These are phyloP conservation scores for Candida chauliodis DNA, from an alignment of 805 yeast species.

Conservation along the genomic window DNA sequence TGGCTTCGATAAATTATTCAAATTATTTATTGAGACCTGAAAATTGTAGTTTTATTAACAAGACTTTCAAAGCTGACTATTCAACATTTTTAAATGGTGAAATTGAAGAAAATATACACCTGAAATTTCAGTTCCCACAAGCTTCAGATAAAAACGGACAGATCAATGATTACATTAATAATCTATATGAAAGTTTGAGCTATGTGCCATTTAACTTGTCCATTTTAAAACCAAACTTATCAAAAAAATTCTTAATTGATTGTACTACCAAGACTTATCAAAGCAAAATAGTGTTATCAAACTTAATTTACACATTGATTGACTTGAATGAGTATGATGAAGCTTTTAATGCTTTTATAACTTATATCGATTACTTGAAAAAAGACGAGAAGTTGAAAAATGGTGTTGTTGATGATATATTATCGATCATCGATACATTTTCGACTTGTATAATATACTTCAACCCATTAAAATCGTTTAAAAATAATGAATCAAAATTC, in stretches of 20 bases:
- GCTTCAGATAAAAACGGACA: constrained; percentile 18
- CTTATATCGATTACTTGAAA: constrained; percentile 30
- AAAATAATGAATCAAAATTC: constrained; percentile 19
- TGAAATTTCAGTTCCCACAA: constrained; percentile 25
- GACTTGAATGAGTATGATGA: constrained; percentile 38
- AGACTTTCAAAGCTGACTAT: constrained; percentile 24
- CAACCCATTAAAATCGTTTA: constrained; percentile 33
- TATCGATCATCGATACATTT: constrained; percentile 31
- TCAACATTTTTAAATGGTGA: constrained; percentile 19
- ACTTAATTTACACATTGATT: constrained; percentile 28
- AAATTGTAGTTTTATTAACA: constrained; percentile 14
- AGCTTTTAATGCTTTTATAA: constrained; percentile 40
- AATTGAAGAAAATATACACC: constrained; percentile 16
- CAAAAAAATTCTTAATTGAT: constrained; percentile 29
- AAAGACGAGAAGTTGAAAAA: constrained; percentile 30
- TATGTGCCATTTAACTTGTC: constrained; percentile 18
- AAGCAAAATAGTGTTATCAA: constrained; percentile 30
- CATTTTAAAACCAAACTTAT: constrained; percentile 19
- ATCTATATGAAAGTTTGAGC: constrained; percentile 27
- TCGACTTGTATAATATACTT: constrained; percentile 30
- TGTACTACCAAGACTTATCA: constrained; percentile 34
- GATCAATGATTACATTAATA: constrained; percentile 25
- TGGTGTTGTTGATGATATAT: constrained; percentile 27
- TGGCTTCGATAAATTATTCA: constrained; percentile 22
- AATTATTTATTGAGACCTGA: constrained; percentile 24